These are phyloP conservation scores for Cladosporium sp. DNA, from an alignment of 2,329 filamentous ascomycete species.

Conservation along the genomic window DNA sequence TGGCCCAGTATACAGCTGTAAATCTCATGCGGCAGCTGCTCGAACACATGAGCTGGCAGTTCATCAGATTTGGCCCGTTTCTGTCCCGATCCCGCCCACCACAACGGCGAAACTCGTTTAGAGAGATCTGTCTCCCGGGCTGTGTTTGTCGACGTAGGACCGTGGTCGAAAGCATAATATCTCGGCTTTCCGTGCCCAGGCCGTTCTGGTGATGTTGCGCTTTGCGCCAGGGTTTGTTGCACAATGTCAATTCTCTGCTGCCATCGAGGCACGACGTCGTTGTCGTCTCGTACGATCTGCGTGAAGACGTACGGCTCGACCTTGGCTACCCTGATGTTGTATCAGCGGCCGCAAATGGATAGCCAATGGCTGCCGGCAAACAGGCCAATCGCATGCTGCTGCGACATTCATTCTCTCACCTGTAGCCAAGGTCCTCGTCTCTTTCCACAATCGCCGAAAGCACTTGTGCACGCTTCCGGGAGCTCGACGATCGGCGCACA, in stretches of 20 bases:
- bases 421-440: not conserved
- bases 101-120: slow-evolving; percentile 23
- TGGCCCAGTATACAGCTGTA: slow-evolving; percentile 57
- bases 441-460: not conserved
- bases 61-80: not conserved
- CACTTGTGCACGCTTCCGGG: not conserved
- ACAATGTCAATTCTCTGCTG: slow-evolving; percentile 1
- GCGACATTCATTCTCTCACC: not conserved
- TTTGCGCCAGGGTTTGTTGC: slow-evolving; percentile 14
- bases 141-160: slow-evolving; percentile 36
- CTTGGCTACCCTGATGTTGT: not conserved
- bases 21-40: slow-evolving; percentile 53
- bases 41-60: slow-evolving; percentile 41
- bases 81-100: not conserved
- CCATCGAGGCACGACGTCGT: not conserved
- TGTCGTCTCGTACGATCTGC: slow-evolving; percentile 12
- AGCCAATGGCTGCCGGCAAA: not conserved
- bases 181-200: slow-evolving; percentile 11
- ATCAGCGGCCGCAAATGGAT: not conserved
- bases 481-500: not conserved
- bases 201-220: slow-evolving; percentile 24
- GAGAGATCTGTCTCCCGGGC: slow-evolving; percentile 41
- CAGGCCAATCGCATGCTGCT: not conserved
- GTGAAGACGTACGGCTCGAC: slow-evolving; percentile 13
- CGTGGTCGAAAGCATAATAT: slow-evolving; percentile 22